Percentiles rank a stretch among this genome's conserved stretches.
phyloP scores from a whole-genome alignment of 2,329 filamentous ascomycete genomes.

The Juglanconis oblonga region DNA sequence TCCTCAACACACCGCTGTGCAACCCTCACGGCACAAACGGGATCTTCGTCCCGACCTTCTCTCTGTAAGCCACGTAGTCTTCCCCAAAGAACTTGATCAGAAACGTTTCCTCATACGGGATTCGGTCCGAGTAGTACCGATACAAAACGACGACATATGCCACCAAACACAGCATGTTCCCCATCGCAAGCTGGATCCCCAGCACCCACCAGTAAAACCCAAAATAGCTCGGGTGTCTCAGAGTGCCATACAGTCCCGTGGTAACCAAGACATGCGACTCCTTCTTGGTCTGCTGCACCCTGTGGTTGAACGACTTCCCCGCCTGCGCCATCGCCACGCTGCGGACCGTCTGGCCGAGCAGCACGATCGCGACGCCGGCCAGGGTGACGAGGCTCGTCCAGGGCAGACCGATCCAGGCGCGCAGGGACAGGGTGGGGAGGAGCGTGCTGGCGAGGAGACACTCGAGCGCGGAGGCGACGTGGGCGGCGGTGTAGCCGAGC shows the following conservation, averaged over 20 bases:
- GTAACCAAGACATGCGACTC: constrained; percentile 75
- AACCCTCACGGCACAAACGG: constrained; percentile 66
- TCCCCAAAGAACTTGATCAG: constrained; percentile 79
- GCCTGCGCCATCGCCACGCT: constrained; percentile 86
- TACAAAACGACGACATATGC: constrained; percentile 75
- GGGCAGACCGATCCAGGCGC: constrained; percentile 43
- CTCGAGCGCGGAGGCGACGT: constrained; percentile 71
- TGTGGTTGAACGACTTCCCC: constrained; percentile 87
- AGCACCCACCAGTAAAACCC: constrained; percentile 98
- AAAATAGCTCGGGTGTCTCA: constrained; percentile 92
- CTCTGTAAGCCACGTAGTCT: constrained; percentile 73
- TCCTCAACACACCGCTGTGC: no score
- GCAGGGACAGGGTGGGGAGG: constrained; percentile 41
- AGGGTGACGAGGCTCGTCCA: constrained; percentile 40
- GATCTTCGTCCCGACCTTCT: constrained; percentile 71
- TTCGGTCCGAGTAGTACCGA: constrained; percentile 76
- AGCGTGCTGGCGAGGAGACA: constrained; percentile 59
- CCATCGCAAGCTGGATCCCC: constrained; percentile 88
- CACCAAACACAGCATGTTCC: constrained; percentile 75
- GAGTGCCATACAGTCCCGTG: constrained; percentile 68
- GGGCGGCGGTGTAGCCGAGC: constrained; percentile 77
- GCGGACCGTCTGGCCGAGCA: constrained; percentile 70
- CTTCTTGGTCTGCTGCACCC: constrained; percentile 69
- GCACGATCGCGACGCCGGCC: constrained; percentile 62
- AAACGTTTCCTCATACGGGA: constrained; percentile 73